Conservation (phyloP, 768 basidiomycete genomes). For the Suillus plorans region DNA sequence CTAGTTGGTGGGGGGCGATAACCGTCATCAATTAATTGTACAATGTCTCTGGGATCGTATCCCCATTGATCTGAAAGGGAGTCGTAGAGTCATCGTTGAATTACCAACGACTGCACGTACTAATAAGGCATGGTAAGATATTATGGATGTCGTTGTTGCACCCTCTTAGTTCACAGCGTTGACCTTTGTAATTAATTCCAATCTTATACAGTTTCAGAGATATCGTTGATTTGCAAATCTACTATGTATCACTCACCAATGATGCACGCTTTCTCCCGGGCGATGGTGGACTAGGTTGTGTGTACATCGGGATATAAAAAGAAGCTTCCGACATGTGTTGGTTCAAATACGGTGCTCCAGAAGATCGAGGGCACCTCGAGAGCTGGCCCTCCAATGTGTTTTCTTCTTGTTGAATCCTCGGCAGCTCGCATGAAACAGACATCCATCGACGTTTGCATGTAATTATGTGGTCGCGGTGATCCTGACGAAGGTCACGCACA, state of each 20-base stretch:
- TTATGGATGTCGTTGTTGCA: background rate
- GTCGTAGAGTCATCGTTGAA: background rate
- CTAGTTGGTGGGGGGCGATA: background rate
- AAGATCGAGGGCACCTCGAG: background rate
- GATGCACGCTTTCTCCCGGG: background rate
- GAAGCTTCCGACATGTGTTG: background rate
- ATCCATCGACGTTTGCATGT: background rate
- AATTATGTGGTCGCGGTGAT: too few relatives aligned
- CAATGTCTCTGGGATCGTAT: background rate
- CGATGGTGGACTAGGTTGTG: background rate
- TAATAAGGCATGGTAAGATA: background rate
- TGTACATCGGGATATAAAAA: background rate
- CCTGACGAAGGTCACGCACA: background rate
- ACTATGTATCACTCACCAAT: background rate
- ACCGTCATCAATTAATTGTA: background rate
- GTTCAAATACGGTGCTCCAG: background rate
- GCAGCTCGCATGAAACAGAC: background rate
- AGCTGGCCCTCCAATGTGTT: background rate
- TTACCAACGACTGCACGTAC: background rate
- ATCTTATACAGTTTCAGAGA: background rate
- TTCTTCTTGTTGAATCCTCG: background rate
- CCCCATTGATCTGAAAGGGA: background rate
- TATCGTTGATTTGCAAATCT: background rate
- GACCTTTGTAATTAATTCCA: conserved; percentile 1
- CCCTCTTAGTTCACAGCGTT: background rate